These are phyloP conservation scores for Favolaschia claudopus DNA, from an alignment of 768 basidiomycete genomes.

Conservation along the genomic window DNA sequence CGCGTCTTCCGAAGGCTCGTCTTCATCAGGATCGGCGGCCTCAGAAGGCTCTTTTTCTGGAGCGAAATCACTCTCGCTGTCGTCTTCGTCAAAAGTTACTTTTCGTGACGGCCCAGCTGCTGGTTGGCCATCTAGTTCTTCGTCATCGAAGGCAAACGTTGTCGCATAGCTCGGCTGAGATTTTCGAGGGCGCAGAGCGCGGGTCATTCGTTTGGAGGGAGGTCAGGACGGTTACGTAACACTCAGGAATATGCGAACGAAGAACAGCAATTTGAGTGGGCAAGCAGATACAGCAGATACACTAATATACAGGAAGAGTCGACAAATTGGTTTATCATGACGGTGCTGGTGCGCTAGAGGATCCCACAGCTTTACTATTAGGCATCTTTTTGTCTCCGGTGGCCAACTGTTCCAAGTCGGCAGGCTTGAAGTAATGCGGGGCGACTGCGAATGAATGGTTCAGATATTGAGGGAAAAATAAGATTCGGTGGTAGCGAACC, in stretches of 20 bases:
- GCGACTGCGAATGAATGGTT: constrained; percentile 64
- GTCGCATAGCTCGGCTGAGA: constrained; percentile 57
- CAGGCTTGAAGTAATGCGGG: constrained; percentile 93
- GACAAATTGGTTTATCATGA: too few relatives aligned
- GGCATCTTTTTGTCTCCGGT: constrained; percentile 94
- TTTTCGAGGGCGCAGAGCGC: constrained; percentile 63
- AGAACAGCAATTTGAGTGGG: too few relatives aligned
- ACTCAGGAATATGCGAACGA: too few relatives aligned
- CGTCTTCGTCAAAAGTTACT: constrained; percentile 35
- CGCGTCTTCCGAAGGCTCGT: constrained; percentile 35
- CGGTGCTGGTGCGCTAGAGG: constrained; percentile 34
- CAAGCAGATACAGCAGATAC: too few relatives aligned
- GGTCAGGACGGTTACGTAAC: too few relatives aligned
- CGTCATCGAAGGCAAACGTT: constrained; percentile 43
- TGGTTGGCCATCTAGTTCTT: constrained; percentile 33
- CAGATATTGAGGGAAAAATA: neutral
- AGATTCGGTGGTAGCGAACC: constrained; percentile 52
- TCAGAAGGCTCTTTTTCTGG: constrained; percentile 46
- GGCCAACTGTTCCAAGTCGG: constrained; percentile 81
- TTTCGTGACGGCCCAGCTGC: constrained; percentile 48
- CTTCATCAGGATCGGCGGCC: constrained; percentile 39
- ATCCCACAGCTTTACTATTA: constrained; percentile 58
- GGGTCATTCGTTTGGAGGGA: constrained; percentile 53
- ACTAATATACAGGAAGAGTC: neutral
- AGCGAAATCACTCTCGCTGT: constrained; percentile 65